Conservation (phyloP, 2,329 filamentous ascomycete species). For the Aspergillus brunneoviolaceus region DNA sequence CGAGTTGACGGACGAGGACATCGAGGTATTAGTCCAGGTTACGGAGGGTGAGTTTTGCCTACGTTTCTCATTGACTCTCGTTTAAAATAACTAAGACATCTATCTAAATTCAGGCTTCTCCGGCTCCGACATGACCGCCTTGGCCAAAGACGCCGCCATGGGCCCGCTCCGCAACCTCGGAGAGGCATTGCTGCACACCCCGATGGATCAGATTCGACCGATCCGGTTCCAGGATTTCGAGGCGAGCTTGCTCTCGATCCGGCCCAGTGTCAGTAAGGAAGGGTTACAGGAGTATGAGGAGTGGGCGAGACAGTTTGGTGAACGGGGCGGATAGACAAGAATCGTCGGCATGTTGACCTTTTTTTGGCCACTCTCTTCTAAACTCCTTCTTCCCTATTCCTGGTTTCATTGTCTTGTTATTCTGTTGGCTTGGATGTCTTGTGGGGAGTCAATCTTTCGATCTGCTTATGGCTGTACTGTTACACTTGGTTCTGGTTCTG, state of each 20-base stretch:
- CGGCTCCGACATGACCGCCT: conserved; percentile 91
- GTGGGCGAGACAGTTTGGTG: conserved; percentile 91
- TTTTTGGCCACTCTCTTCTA: too few relatives aligned
- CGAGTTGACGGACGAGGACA: conserved; percentile 67
- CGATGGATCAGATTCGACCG: conserved; percentile 88
- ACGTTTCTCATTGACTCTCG: background rate
- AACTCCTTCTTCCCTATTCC: too few relatives aligned
- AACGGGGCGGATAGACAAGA: conserved; percentile 68
- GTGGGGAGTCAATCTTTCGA: too few relatives aligned
- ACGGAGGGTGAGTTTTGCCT: conserved; percentile 67
- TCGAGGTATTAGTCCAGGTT: conserved; percentile 69
- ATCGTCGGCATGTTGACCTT: too few relatives aligned
- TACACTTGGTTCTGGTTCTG: too few relatives aligned
- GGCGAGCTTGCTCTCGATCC: conserved; percentile 77
- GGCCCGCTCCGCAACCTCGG: conserved; percentile 86
- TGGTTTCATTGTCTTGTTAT: too few relatives aligned
- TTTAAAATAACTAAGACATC: too few relatives aligned
- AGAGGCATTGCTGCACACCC: conserved; percentile 84
- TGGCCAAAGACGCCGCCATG: conserved; percentile 98
- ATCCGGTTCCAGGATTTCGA: conserved; percentile 82
- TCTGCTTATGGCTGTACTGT: too few relatives aligned
- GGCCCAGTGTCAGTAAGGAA: conserved; percentile 82
- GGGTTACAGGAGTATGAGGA: conserved; percentile 88
- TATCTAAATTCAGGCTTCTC: conserved; percentile 70
- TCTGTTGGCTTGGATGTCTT: too few relatives aligned